Base-by-base conservation (phyloP, 2,329 filamentous ascomycete genomes). In the Alternaria gansuensis region DNA sequence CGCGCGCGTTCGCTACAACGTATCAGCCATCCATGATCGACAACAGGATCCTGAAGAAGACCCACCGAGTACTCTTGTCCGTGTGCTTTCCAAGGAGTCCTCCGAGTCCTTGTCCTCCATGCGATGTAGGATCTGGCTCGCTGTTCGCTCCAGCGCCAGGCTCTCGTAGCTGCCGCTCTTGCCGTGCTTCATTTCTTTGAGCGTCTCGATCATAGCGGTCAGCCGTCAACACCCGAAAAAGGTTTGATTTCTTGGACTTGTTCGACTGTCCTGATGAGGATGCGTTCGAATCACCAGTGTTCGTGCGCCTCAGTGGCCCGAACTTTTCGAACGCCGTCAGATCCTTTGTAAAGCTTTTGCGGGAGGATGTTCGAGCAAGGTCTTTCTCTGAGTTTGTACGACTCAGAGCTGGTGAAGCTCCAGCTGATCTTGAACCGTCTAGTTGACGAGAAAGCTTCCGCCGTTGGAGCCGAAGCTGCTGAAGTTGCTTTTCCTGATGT, bases 21-120 rank as follows among this genome's bases (percentile, higher is more conserved):
- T 7, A 26, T 63, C 33, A 63, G 60, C 40, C 10, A 24, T 8
- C 7, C 14, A 5, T 10, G 11, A 23, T 21, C 4, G 31, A 9
- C 6, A n/a, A 14, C 8, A 39, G 4, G 34, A n/a, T 28, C 17
- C 11, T 17, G 17, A 40, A 28, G 36, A n/a, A 34, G 9, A 60
- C 66, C 17, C 40, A 75, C 73, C 68, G 49, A 76, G 66, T 13
- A 76, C 69, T 62, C 73, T 72, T 69, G 67, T 63, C 60, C 65
- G 70, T 57, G 67, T 70, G 49, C 66, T 70, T 65, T 76, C 73
- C 65, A 76, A 63, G 56, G 73, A 73, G 44, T 74, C 71, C 58
- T 72, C 72, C 59, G 64, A 70, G 62, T 68, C 68, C 54, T 71
- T 72, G 65, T 72, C 73, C 62, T 75, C 70, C 67, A 76, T 74